phyloP scores from a whole-genome alignment of 2,329 filamentous ascomycete species.

The Thelonectria blattea region DNA sequence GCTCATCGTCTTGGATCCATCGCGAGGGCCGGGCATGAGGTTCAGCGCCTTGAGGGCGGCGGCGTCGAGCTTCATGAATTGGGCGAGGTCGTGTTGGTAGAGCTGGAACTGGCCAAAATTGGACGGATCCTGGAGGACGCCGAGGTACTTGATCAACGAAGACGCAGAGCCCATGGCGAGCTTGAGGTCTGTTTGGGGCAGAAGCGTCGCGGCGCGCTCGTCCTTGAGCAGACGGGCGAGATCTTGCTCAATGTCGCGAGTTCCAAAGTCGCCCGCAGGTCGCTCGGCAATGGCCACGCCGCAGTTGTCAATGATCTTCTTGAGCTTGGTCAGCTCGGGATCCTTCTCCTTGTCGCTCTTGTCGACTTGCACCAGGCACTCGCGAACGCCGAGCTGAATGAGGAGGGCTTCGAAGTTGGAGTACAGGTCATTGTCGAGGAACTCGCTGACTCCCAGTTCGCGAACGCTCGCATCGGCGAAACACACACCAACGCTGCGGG shows the following conservation, averaged over 20 bases:
- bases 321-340: conserved; percentile 84
- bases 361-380: conserved; percentile 87
- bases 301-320: conserved; percentile 89
- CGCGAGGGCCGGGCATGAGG: conserved; percentile 92
- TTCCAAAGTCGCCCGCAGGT: conserved; percentile 77
- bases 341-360: conserved; percentile 83
- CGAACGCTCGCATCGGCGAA: conserved; percentile 97
- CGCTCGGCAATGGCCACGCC: conserved; percentile 89
- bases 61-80: conserved; percentile 98
- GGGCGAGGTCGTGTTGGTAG: conserved; percentile 94
- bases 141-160: conserved; percentile 92
- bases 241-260: conserved; percentile 94
- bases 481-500: conserved; percentile 88
- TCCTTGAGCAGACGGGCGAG: conserved; percentile 86
- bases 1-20: conserved; percentile 98
- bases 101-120: conserved; percentile 98
- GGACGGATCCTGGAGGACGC: conserved; percentile 84
- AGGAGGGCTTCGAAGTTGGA: conserved; percentile 97
- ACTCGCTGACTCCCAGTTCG: conserved; percentile 95
- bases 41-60: conserved; percentile 93
- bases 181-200: conserved; percentile 92
- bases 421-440: conserved; percentile 97
- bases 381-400: conserved; percentile 94
- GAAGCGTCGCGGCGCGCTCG: conserved; percentile 74
- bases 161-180: conserved; percentile 95